phyloP scores from a whole-genome alignment of 257 asterid genomes.

The Capsicum pubescens region DNA sequence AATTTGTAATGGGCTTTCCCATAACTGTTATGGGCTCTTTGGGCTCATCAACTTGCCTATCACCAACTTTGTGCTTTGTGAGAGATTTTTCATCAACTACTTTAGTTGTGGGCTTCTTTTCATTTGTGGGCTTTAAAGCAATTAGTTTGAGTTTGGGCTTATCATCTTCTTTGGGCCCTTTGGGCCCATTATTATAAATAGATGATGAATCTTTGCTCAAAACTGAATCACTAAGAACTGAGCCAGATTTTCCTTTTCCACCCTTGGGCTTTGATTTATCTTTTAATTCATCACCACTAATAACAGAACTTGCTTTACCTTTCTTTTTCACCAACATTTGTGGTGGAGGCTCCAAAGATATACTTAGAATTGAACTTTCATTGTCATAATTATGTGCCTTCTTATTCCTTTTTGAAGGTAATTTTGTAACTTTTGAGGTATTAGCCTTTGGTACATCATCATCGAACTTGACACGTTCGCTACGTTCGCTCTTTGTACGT shows the following conservation, averaged over 20 bases:
- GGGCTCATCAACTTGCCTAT: conserved; percentile 27
- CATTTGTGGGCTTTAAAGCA: not conserved
- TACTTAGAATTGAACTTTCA: conserved; percentile 67
- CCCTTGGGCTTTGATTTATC: conserved; percentile 44
- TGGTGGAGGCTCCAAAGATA: conserved; percentile 57
- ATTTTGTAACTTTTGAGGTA: conserved; percentile 47
- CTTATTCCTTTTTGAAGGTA: conserved; percentile 31
- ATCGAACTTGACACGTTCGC: conserved; percentile 53
- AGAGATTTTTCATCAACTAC: conserved; percentile 45
- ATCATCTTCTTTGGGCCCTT: conserved; percentile 32
- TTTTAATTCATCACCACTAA: conserved; percentile 60
- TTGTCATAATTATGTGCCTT: conserved; percentile 36
- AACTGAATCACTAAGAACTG: conserved; percentile 65
- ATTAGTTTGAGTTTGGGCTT: conserved; percentile 16
- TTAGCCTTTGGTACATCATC: conserved; percentile 26
- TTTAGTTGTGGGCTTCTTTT: conserved; percentile 28
- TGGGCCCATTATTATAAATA: conserved; percentile 27
- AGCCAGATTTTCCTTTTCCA: conserved; percentile 54
- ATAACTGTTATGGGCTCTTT: conserved; percentile 30
- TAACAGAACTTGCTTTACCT: conserved; percentile 82
- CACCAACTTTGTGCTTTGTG: conserved; percentile 25
- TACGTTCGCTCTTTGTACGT: conserved; percentile 69
- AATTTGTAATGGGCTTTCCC: conserved; percentile 45
- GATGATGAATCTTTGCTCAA: conserved; percentile 56
- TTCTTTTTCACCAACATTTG: conserved; percentile 29